Evolutionary conservation across 2,329 filamentous ascomycete species (phyloP).

Genomic region (Pseudopithomyces maydicus): DNA sequence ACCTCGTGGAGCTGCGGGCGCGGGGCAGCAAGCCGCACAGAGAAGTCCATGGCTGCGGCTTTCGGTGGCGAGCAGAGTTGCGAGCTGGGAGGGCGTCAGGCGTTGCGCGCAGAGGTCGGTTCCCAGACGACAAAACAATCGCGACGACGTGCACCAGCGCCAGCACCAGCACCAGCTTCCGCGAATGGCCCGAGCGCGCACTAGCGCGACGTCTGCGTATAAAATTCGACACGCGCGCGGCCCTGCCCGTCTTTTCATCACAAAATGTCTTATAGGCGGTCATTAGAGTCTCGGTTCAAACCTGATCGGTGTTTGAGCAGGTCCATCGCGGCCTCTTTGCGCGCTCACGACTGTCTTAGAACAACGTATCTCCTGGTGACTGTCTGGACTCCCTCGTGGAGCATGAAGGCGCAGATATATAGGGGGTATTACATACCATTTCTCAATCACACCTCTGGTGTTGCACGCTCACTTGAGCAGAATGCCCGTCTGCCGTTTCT

Average conservation of each 20-base stretch:
- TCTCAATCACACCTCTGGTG: background rate
- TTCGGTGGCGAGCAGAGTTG: constrained; percentile 37
- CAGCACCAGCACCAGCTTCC: constrained; percentile 7
- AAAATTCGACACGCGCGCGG: constrained; percentile 20
- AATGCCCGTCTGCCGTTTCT: background rate
- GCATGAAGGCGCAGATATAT: constrained; percentile 49
- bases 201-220: constrained; percentile 28
- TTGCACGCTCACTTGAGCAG: background rate
- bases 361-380: constrained; percentile 65
- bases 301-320: constrained; percentile 89
- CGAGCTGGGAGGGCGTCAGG: background rate
- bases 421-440: constrained; percentile 46
- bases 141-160: constrained; percentile 16
- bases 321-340: constrained; percentile 77
- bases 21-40: background rate
- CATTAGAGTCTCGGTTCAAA: constrained; percentile 99
- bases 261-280: constrained; percentile 79
- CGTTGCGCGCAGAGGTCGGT: background rate
- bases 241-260: constrained; percentile 55
- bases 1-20: background rate
- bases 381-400: constrained; percentile 56
- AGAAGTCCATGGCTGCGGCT: constrained; percentile 54
- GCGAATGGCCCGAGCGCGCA: constrained; percentile 17
- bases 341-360: constrained; percentile 99
- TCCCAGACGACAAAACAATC: constrained; percentile 28